Conservation (phyloP, 2,329 filamentous ascomycete species). For the Apiospora koreana region DNA sequence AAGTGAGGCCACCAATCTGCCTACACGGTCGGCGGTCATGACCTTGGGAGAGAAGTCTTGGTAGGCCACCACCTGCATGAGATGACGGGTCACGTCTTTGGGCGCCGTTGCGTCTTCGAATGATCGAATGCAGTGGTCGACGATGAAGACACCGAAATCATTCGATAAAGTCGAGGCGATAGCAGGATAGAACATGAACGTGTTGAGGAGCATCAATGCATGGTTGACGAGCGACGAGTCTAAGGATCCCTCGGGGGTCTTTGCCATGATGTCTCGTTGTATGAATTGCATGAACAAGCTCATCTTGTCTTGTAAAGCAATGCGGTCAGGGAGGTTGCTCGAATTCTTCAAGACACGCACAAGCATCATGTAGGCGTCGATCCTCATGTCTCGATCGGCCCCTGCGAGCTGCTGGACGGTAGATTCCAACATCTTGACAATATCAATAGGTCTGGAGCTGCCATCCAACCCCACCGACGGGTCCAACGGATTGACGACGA, state of each 20-base stretch:
- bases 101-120: slow-evolving; percentile 69
- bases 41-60: slow-evolving; percentile 77
- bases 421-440: slow-evolving; percentile 82
- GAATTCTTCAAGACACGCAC: slow-evolving; percentile 77
- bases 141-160: slow-evolving; percentile 77
- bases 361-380: slow-evolving; percentile 86
- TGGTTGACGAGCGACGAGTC: slow-evolving; percentile 76
- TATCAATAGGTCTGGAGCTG: slow-evolving; percentile 47
- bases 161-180: slow-evolving; percentile 70
- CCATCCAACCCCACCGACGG: slow-evolving; percentile 43
- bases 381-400: slow-evolving; percentile 67
- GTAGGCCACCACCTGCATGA: slow-evolving; percentile 78
- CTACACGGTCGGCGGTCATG: slow-evolving; percentile 71
- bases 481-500: slow-evolving; percentile 46
- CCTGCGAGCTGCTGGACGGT: slow-evolving; percentile 79
- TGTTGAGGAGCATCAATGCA: slow-evolving; percentile 74
- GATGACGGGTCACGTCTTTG: slow-evolving; percentile 76
- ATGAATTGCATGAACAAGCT: slow-evolving; percentile 78
- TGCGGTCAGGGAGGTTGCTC: slow-evolving; percentile 75
- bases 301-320: slow-evolving; percentile 75
- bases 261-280: slow-evolving; percentile 73
- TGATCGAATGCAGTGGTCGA: slow-evolving; percentile 77
- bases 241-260: slow-evolving; percentile 52
- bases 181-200: slow-evolving; percentile 74
- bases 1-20: slow-evolving; percentile 69